A percentile compares a stretch with the other conserved stretches of the same genome.
phyloP scores from a whole-genome alignment of 306 rosid genomes.

The Ormosia emarginata region DNA sequence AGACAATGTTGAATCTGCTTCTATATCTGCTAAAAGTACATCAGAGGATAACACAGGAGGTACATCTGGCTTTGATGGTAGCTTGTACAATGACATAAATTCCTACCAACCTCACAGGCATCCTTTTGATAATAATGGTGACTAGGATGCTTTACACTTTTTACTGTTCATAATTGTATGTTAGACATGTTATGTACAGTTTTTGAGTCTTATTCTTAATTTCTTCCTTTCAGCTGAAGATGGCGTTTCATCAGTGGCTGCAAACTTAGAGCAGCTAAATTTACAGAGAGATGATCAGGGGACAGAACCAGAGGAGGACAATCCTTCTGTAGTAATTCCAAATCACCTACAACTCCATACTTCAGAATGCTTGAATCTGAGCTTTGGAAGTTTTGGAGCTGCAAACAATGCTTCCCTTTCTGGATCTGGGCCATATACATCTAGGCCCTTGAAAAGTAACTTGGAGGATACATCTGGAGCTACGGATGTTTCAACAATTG shows the following conservation, averaged over 20 bases:
- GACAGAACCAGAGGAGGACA: constrained; percentile 55
- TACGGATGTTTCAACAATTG: constrained; percentile 58
- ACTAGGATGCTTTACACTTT: neutral
- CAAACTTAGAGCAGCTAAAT: constrained; percentile 61
- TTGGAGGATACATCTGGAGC: constrained; percentile 61
- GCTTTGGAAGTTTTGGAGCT: constrained; percentile 89
- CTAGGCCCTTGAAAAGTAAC: constrained; percentile 41
- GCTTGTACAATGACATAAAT: constrained; percentile 46
- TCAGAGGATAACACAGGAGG: constrained; percentile 59
- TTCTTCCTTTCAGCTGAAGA: constrained; percentile 53
- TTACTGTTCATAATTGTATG: neutral
- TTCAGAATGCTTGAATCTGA: constrained; percentile 78
- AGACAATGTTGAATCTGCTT: constrained; percentile 46
- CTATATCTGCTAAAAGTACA: constrained; percentile 51
- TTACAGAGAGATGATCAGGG: constrained; percentile 56
- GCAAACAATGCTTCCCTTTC: constrained; percentile 46
- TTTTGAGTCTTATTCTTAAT: neutral
- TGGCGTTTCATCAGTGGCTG: constrained; percentile 53
- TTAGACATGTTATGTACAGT: neutral
- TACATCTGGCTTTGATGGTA: constrained; percentile 46
- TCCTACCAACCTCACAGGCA: constrained; percentile 47
- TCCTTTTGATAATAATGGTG: constrained; percentile 45
- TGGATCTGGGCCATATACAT: constrained; percentile 42
- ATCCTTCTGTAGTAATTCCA: constrained; percentile 78
- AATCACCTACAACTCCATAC: constrained; percentile 81